Evolutionary conservation across 2,329 filamentous ascomycete species (phyloP).

Genomic region (Sphaerulina musiva): DNA sequence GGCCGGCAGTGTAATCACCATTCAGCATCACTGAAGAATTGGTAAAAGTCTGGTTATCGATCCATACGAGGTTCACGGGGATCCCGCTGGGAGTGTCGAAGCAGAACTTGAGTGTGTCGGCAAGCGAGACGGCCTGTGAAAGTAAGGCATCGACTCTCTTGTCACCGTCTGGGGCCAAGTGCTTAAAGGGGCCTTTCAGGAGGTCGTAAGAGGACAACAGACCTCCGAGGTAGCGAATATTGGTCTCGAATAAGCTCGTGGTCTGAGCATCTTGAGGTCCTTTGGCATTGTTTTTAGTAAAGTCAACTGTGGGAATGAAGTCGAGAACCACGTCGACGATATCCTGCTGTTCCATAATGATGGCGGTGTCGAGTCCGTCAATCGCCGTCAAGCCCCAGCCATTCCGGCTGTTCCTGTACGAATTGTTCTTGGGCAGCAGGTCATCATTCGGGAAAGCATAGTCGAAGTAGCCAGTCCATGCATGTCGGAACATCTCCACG

Average conservation of each 20-base stretch:
- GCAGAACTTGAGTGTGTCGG: slow-evolving; percentile 66
- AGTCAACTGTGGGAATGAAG: slow-evolving; percentile 65
- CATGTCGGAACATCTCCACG: slow-evolving; percentile 60
- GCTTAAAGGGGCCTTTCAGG: slow-evolving; percentile 56
- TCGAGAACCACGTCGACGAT: slow-evolving; percentile 65
- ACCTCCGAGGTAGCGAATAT: slow-evolving; percentile 78
- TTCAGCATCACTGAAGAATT: slow-evolving; percentile 34
- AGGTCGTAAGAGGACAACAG: slow-evolving; percentile 71
- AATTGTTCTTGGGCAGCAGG: slow-evolving; percentile 60
- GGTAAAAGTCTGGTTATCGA: slow-evolving; percentile 39
- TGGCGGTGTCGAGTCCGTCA: slow-evolving; percentile 71
- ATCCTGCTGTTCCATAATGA: slow-evolving; percentile 64
- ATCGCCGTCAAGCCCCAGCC: slow-evolving; percentile 79
- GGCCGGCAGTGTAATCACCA: slow-evolving; percentile 55
- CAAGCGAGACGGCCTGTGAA: slow-evolving; percentile 60
- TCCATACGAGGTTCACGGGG: slow-evolving; percentile 61
- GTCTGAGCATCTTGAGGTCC: slow-evolving; percentile 1
- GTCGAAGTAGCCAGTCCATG: slow-evolving; percentile 55
- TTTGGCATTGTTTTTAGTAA: slow-evolving; percentile 45
- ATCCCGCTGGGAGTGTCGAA: slow-evolving; percentile 72
- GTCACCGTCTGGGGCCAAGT: slow-evolving; percentile 12
- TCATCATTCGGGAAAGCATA: slow-evolving; percentile 49
- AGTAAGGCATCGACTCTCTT: slow-evolving; percentile 55
- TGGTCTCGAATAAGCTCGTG: slow-evolving; percentile 75
- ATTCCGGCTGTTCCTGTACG: slow-evolving; percentile 63